Percentiles rank a stretch among this genome's conserved stretches.
Conservation (phyloP, 192 early-diverging fungal species). For the Coemansia umbellata region DNA sequence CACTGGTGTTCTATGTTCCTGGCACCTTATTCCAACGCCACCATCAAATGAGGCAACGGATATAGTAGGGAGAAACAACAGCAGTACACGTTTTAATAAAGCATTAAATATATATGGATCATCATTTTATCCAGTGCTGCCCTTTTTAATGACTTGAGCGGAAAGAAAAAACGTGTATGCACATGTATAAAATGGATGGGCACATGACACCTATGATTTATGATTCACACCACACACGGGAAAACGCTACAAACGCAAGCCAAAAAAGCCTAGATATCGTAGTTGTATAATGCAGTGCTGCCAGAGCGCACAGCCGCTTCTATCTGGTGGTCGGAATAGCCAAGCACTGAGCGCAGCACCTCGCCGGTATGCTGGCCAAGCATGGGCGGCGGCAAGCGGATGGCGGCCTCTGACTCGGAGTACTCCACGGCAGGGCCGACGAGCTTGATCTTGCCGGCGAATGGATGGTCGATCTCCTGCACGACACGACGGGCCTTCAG, state of each 20-base stretch:
- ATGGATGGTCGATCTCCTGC: slow-evolving; percentile 77
- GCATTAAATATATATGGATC: too few relatives aligned
- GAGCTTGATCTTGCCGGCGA: slow-evolving; percentile 71
- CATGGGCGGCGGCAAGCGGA: slow-evolving; percentile 68
- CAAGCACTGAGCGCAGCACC: slow-evolving; percentile 62
- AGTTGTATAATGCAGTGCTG: slow-evolving; percentile 20
- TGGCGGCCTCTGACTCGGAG: slow-evolving; percentile 57
- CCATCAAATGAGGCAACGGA: too few relatives aligned
- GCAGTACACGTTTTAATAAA: too few relatives aligned
- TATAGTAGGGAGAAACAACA: too few relatives aligned
- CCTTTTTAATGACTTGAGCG: background rate
- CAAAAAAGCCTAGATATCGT: background rate
- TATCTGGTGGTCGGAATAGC: slow-evolving; percentile 61
- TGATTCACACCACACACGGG: background rate
- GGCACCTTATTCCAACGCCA: too few relatives aligned
- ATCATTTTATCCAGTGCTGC: too few relatives aligned
- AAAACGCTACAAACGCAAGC: too few relatives aligned
- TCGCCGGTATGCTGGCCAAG: slow-evolving; percentile 89
- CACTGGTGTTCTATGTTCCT: too few relatives aligned
- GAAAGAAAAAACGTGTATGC: background rate
- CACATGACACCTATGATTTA: background rate
- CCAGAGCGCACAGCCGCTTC: slow-evolving; percentile 20
- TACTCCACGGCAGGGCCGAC: slow-evolving; percentile 76
- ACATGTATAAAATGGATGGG: too few relatives aligned
- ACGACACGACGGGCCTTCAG: slow-evolving; percentile 66